A percentile compares a stretch with the other conserved stretches of the same genome.
Evolutionary conservation across 2,329 filamentous ascomycete genomes (phyloP).

Genomic region (Diplodia corticola): DNA sequence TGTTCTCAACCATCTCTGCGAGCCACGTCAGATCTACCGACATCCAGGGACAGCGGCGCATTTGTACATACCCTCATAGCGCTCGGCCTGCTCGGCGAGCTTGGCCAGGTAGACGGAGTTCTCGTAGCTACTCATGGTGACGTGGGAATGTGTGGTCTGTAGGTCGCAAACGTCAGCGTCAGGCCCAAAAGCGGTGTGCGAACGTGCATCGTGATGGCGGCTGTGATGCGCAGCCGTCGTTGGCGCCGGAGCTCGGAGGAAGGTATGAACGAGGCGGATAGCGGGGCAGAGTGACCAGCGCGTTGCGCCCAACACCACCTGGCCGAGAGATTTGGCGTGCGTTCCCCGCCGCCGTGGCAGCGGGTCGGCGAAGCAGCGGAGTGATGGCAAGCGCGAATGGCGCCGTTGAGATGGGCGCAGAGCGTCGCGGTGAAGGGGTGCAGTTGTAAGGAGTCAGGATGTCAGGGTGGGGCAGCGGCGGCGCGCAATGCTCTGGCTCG

Average conservation of each 20-base stretch:
- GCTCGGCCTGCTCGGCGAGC: conserved; percentile 99
- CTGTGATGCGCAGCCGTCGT: conserved; percentile 4
- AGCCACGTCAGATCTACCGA: conserved; percentile 37
- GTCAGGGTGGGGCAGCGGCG: conserved; percentile 19
- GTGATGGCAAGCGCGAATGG: conserved; percentile 10
- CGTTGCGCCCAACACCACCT: conserved; percentile 9
- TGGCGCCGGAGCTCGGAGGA: conserved; percentile 18
- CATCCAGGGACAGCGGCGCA: conserved; percentile 13
- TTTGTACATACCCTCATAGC: conserved; percentile 79
- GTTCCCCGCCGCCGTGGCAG: conserved; percentile 29
- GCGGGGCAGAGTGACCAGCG: conserved; percentile 21
- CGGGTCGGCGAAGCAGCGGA: conserved; percentile 2
- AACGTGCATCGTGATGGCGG: neutral
- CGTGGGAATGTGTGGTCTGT: conserved; percentile 14
- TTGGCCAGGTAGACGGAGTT: conserved; percentile 76
- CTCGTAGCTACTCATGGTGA: conserved; percentile 24
- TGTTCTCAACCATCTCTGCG: conserved; percentile 94
- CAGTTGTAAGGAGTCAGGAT: conserved; percentile 29
- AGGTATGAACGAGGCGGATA: conserved; percentile 18
- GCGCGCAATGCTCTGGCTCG: conserved; percentile 13
- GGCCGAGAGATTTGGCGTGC: conserved; percentile 28
- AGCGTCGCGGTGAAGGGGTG: conserved; percentile 31
- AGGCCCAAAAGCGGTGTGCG: neutral
- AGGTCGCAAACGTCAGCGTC: conserved; percentile 13
- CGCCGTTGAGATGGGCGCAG: conserved; percentile 14